Conservation (phyloP, 257 asterid genomes). For the Fraxinus cuspidata region DNA sequence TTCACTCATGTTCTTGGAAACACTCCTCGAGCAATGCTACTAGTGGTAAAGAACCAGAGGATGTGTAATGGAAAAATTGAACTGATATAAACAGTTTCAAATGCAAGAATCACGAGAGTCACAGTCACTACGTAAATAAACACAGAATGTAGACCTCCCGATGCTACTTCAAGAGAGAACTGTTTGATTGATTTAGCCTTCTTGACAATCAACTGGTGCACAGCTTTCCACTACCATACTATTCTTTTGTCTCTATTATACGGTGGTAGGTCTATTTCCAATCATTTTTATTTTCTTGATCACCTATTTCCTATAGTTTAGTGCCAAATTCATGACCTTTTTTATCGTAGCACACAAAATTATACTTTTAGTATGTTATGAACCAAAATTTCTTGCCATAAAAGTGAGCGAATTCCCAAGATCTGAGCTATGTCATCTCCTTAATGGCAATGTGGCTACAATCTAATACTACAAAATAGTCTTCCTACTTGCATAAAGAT, state of each 20-base stretch:
- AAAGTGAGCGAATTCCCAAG: background rate
- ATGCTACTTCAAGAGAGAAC: background rate
- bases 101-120: background rate
- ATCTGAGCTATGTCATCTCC: background rate
- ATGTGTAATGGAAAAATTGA: background rate
- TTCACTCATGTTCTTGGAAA: background rate
- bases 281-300: too few species aligned
- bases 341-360: background rate
- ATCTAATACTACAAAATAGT: background rate
- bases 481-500: conserved; percentile 1
- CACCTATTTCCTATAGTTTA: too few species aligned
- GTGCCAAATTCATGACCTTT: background rate
- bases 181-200: background rate
- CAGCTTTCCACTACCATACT: background rate
- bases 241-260: background rate
- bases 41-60: background rate
- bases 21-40: background rate
- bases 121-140: background rate
- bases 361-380: background rate
- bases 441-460: background rate
- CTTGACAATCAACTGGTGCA: too few species aligned
- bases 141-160: background rate
- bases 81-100: background rate
- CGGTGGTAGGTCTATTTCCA: background rate
- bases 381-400: background rate